A percentile compares a stretch with the other conserved stretches of the same genome.
Evolutionary conservation across 306 rosid species (phyloP).

Genomic region (Abrus pulchellus): DNA sequence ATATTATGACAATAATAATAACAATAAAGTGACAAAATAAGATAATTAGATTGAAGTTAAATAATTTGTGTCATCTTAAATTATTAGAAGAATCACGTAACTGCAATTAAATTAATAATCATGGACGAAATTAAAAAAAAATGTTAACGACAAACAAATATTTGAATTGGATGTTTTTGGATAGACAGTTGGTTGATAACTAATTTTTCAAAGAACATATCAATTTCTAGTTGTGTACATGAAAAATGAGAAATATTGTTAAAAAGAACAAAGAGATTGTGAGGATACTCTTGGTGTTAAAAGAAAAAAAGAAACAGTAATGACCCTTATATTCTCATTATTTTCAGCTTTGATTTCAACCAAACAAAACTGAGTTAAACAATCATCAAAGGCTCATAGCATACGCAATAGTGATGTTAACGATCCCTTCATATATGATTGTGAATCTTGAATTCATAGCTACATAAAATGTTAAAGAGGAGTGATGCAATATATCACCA

Average conservation of each 20-base stretch:
- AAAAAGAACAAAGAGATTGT: too few species aligned
- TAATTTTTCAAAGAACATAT: too few species aligned
- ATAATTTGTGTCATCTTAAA: background rate
- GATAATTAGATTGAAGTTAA: background rate
- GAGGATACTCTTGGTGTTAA: background rate
- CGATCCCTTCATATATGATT: constrained; percentile 2
- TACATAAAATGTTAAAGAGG: background rate
- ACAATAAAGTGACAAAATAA: background rate
- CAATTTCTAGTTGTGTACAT: background rate
- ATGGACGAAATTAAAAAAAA: background rate
- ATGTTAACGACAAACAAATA: background rate
- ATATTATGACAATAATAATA: background rate
- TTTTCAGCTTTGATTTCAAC: background rate
- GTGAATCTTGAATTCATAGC: background rate
- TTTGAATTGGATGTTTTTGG: background rate
- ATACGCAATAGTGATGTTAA: background rate
- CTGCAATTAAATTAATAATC: background rate
- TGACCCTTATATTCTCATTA: background rate
- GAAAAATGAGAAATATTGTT: background rate
- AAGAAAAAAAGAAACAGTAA: background rate
- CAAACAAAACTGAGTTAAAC: background rate
- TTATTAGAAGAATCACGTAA: background rate
- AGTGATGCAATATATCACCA: constrained; percentile 33
- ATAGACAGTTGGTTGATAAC: too few species aligned
- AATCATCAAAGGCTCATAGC: background rate